Conservation (phyloP, 2,329 filamentous ascomycete species). For the Curvularia sp. region DNA sequence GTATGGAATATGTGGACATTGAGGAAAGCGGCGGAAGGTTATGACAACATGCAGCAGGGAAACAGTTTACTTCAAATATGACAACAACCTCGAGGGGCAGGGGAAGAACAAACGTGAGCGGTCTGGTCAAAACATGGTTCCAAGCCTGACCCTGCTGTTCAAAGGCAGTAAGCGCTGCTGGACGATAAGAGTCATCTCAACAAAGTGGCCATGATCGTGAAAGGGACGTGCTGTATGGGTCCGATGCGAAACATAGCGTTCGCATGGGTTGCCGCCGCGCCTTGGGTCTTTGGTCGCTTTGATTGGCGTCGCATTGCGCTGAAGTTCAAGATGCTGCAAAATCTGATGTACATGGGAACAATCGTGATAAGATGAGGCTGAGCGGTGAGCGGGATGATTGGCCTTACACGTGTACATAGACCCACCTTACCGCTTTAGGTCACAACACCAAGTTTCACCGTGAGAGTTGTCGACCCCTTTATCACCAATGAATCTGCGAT, state of each 20-base stretch:
- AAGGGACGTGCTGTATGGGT: background rate
- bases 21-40: background rate
- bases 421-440: conserved; percentile 5
- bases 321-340: background rate
- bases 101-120: background rate
- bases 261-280: conserved; percentile 5
- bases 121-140: conserved; percentile 3
- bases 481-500: conserved; percentile 3
- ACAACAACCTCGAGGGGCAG: background rate
- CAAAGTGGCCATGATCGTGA: background rate
- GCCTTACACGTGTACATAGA: conserved; percentile 13
- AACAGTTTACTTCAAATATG: conserved; percentile 4
- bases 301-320: conserved; percentile 5
- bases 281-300: background rate
- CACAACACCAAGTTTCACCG: background rate
- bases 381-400: conserved; percentile 18
- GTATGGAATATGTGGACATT: background rate
- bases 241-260: conserved; percentile 9
- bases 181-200: conserved; percentile 14
- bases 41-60: background rate
- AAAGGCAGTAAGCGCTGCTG: background rate
- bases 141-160: conserved; percentile 3
- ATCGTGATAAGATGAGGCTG: conserved; percentile 14
- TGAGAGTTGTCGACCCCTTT: background rate
- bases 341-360: conserved; percentile 2